phyloP scores from a whole-genome alignment of 2,329 filamentous ascomycete species.

The Botryotinia calthae region DNA sequence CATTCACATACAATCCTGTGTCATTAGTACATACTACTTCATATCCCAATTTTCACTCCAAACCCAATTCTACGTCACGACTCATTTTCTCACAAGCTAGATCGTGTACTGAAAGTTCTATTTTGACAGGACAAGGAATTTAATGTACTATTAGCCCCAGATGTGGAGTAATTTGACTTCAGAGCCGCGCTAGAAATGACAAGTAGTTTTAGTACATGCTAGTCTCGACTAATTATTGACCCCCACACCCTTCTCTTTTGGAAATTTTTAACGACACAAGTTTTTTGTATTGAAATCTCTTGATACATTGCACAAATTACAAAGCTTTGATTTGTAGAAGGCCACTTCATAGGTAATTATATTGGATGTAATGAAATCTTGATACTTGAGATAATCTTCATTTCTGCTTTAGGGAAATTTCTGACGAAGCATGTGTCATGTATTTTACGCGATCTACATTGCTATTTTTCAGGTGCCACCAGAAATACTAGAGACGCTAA shows the following conservation, averaged over 20 bases:
- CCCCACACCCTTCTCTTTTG: background rate
- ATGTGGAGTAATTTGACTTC: background rate
- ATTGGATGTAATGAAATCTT: too few species aligned
- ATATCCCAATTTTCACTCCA: too few species aligned
- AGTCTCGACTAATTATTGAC: background rate
- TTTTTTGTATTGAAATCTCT: background rate
- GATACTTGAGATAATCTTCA: background rate
- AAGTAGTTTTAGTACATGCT: background rate
- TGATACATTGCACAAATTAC: background rate
- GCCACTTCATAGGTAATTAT: background rate
- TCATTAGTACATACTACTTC: too few species aligned
- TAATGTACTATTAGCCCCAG: background rate
- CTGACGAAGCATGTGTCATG: background rate
- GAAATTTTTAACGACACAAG: background rate
- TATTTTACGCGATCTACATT: background rate
- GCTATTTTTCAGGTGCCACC: background rate
- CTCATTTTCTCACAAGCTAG: too few species aligned
- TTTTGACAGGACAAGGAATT: too few species aligned
- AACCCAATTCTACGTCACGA: too few species aligned
- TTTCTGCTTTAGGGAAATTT: background rate
- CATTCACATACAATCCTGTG: too few species aligned
- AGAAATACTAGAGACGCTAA: background rate
- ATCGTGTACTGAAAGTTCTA: too few species aligned
- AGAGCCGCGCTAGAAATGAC: background rate
- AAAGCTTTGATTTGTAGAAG: background rate